A percentile compares a stretch with the other conserved stretches of the same genome.
These are phyloP conservation scores for Alternaria triticina DNA, from an alignment of 2,329 filamentous ascomycete genomes.

Conservation along the genomic window DNA sequence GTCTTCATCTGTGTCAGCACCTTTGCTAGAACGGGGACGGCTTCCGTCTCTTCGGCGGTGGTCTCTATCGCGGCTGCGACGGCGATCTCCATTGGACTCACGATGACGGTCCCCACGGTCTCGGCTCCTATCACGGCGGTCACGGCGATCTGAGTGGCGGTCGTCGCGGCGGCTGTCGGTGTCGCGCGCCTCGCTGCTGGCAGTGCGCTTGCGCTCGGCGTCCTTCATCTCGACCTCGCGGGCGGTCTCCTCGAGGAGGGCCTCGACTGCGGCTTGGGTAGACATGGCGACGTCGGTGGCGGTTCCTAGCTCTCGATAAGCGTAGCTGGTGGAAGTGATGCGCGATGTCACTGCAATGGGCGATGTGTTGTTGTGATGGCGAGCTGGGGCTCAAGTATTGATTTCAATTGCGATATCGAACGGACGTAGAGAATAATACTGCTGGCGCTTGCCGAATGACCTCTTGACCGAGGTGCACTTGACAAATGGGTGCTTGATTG, in stretches of 20 bases:
- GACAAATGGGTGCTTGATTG: slow-evolving; percentile 20
- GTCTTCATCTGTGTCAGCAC: slow-evolving; percentile 47
- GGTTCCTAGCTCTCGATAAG: slow-evolving; percentile 36
- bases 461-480: slow-evolving; percentile 20
- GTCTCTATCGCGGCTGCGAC: slow-evolving; percentile 42
- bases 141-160: slow-evolving; percentile 27
- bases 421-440: slow-evolving; percentile 21
- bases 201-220: slow-evolving; percentile 19
- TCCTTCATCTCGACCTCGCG: slow-evolving; percentile 28
- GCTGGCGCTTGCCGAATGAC: slow-evolving; percentile 12
- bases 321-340: slow-evolving; percentile 25
- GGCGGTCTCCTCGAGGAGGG: slow-evolving; percentile 73
- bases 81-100: slow-evolving; percentile 41
- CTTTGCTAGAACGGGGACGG: slow-evolving; percentile 40
- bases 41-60: slow-evolving; percentile 39
- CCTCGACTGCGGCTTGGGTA: slow-evolving; percentile 78
- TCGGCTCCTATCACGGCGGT: slow-evolving; percentile 39
- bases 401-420: slow-evolving; percentile 29
- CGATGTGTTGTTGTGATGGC: slow-evolving; percentile 23
- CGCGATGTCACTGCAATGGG: slow-evolving; percentile 31
- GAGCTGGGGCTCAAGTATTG: slow-evolving; percentile 29
- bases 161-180: slow-evolving; percentile 34
- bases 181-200: slow-evolving; percentile 39
- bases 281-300: slow-evolving; percentile 19
- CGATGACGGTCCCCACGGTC: slow-evolving; percentile 36